These are phyloP conservation scores for Dactylellina haptotyla DNA, from an alignment of 2,329 filamentous ascomycete genomes.

Conservation along the genomic window DNA sequence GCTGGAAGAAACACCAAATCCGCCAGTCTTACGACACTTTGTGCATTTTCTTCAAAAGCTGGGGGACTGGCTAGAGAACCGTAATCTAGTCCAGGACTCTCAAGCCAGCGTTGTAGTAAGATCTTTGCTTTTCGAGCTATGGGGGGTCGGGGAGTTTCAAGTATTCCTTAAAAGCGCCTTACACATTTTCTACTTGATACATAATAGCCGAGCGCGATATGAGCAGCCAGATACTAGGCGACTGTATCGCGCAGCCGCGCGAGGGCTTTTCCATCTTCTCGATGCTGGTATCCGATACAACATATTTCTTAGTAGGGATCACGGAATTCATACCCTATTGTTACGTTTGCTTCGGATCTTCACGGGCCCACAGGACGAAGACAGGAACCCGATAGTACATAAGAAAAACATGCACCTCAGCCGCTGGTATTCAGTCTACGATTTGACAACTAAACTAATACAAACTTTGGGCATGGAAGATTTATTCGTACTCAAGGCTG, in stretches of 20 bases:
- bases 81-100: not conserved
- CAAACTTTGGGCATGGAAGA: constrained; percentile 10
- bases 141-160: constrained; percentile 9
- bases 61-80: not conserved
- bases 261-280: constrained; percentile 9
- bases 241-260: not conserved
- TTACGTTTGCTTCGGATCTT: constrained; percentile 30
- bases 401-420: too few species aligned
- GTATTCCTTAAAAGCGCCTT: constrained; percentile 8
- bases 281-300: not conserved
- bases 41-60: constrained; percentile 6
- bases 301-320: constrained; percentile 1
- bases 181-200: constrained; percentile 16
- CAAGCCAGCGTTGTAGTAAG: not conserved
- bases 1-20: not conserved
- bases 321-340: not conserved
- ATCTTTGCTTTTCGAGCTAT: constrained; percentile 12
- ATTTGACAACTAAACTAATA: not conserved
- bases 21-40: constrained; percentile 24
- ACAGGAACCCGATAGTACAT: too few species aligned
- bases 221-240: not conserved
- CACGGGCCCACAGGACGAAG: constrained; percentile 1
- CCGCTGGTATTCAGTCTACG: not conserved
- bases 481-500: not conserved
- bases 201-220: constrained; percentile 6